Percentiles rank a stretch among this genome's conserved stretches.
phyloP scores from a whole-genome alignment of 345 rosid genomes.

The Xanthoceras sorbifolium region DNA sequence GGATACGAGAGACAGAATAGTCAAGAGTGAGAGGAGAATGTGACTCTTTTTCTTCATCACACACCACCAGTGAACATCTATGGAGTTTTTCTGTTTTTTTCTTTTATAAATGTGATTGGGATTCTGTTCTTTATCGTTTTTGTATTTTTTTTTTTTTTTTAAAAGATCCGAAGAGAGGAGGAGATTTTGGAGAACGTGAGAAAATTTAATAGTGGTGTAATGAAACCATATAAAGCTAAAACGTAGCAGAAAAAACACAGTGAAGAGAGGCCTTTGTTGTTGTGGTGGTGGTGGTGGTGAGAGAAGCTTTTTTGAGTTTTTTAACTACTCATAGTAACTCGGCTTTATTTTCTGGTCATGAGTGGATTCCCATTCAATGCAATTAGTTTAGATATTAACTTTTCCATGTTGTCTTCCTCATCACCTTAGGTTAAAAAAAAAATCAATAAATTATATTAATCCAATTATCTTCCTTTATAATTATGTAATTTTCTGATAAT shows the following conservation, averaged over 20 bases:
- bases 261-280: neutral
- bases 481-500: too few species aligned
- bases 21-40: slow-evolving; percentile 24
- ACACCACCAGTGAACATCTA: slow-evolving; percentile 21
- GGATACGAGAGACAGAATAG: slow-evolving; percentile 25
- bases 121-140: slow-evolving; percentile 2
- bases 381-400: neutral
- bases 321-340: neutral
- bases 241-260: neutral
- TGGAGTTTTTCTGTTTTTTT: neutral
- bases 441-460: too few species aligned
- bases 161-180: neutral
- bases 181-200: neutral
- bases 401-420: too few species aligned
- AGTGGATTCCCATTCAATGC: neutral
- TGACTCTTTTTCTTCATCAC: slow-evolving; percentile 41
- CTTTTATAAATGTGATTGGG: neutral
- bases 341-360: slow-evolving; percentile 13
- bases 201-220: neutral
- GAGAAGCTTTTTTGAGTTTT: neutral
- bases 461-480: too few species aligned
- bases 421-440: too few species aligned
- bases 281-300: too few species aligned
- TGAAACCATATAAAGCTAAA: neutral
- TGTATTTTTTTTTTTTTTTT: neutral